These are phyloP conservation scores for Hibiscus trionum DNA, from an alignment of 345 rosid species.

Conservation along the genomic window DNA sequence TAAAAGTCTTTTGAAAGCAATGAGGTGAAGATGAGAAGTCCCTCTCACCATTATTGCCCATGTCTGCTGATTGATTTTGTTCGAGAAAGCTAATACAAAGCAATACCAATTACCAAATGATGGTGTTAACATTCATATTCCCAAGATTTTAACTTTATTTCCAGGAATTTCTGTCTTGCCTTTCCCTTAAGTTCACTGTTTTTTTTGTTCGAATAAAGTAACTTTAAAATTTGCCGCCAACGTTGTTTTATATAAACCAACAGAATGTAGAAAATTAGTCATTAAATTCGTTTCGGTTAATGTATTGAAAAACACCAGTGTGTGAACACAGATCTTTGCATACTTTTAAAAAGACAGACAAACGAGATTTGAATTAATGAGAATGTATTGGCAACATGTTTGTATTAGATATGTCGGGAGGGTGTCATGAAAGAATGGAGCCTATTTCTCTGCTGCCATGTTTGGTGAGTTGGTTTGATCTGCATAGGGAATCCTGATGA, in stretches of 20 bases:
- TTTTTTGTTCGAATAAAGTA: too few relatives aligned
- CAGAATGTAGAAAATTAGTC: too few relatives aligned
- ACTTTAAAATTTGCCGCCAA: too few relatives aligned
- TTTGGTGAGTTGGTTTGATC: conserved; percentile 35
- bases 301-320: too few relatives aligned
- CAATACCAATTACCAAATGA: conserved; percentile 11
- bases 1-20: conserved; percentile 8
- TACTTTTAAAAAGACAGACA: too few relatives aligned
- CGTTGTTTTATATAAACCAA: too few relatives aligned
- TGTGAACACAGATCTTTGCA: too few relatives aligned
- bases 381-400: neutral
- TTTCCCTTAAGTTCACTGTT: neutral
- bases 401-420: conserved; percentile 15
- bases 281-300: too few relatives aligned
- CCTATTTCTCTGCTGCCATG: conserved; percentile 63
- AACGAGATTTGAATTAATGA: neutral
- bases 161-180: neutral
- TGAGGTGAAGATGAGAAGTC: conserved; percentile 48
- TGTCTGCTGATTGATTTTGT: conserved; percentile 45
- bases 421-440: conserved; percentile 44
- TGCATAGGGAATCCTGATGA: conserved; percentile 99
- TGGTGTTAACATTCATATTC: conserved; percentile 30
- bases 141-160: conserved; percentile 17
- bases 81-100: conserved; percentile 51
- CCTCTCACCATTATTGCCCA: conserved; percentile 65